phyloP scores from a whole-genome alignment of 129 eudicot genomes.

The Flaveria trinervia region DNA sequence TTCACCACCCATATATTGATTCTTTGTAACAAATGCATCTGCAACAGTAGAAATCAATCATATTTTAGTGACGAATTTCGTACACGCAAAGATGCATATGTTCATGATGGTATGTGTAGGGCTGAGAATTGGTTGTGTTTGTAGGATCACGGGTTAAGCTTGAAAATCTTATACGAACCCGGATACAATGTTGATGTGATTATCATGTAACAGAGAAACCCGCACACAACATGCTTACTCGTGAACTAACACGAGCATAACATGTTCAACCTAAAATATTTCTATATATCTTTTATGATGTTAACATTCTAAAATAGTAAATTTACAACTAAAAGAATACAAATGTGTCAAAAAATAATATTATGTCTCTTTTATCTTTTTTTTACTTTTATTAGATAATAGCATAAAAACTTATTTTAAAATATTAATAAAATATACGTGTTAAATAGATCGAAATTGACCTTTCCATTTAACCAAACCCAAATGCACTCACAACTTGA shows the following conservation, averaged over 20 bases:
- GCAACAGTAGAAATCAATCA: neutral
- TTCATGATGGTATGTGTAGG: neutral
- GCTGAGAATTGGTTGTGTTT: neutral
- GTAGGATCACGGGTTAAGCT: neutral
- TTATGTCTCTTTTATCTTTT: neutral
- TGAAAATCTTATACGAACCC: neutral
- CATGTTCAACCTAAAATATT: neutral
- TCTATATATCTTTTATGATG: neutral
- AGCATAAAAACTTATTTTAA: no score
- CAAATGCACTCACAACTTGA: no score
- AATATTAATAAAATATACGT: no score
- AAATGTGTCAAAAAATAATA: neutral
- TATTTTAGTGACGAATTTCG: neutral
- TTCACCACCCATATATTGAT: constrained; percentile 26
- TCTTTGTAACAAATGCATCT: constrained; percentile 33
- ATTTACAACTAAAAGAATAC: neutral
- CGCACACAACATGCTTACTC: neutral
- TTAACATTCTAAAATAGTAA: neutral
- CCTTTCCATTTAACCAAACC: no score
- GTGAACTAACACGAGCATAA: neutral
- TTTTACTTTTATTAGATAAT: neutral
- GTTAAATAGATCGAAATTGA: no score
- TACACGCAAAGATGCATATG: neutral
- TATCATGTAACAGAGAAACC: neutral
- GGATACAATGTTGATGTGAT: neutral